Base-by-base conservation (phyloP, 371 early-diverging fungal genomes). In the Actinomortierella ambigua region DNA sequence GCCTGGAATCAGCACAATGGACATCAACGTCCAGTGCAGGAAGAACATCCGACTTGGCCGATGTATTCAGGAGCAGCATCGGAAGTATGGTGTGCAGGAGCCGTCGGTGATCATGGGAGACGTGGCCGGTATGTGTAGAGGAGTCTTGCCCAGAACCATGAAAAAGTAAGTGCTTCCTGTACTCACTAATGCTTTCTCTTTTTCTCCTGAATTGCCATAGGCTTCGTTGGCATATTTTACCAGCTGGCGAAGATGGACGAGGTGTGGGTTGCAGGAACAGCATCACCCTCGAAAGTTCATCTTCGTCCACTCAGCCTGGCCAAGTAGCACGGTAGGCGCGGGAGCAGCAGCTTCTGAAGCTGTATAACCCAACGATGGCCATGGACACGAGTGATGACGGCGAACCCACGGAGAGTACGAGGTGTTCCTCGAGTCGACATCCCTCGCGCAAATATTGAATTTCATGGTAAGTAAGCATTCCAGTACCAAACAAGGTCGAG, bases 71-170 rank as follows among this genome's bases (percentile, higher is more conserved):
- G 42, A 42, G 41, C 9, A 39, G 23, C 53, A 53, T 24, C 41
- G 23, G 41, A 22, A 39, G 41, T 41, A 20, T 53, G 53, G 40
- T 14, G 39, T 53, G 41, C 39, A 53, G 41, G 53, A 53, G 39
- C 41, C 53, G 18, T 41, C 53, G 3, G 53, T 53, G 13, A 41
- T 53, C 39, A 53, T 53, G 53, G 53, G 53, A 13, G 53, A 53
- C 22, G 53, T 53, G 40, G 53, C 53, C 39, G 53, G 53, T 23
- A 53, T 53, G 53, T 53, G 53, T 34, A 34, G 34, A 6, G 7
- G 11, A 11, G 34, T 34, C 23, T 23, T 23, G 40, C 23, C 41
- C 39, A 53, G 53, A 23, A 53, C 41, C 41, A 3, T 39, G 22
- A 7, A 53, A 53, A 9, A 53, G 23, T 13, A 23, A 23, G 11